Conservation (phyloP, 2,329 filamentous ascomycete genomes). For the Sordariomycetes sp. region DNA sequence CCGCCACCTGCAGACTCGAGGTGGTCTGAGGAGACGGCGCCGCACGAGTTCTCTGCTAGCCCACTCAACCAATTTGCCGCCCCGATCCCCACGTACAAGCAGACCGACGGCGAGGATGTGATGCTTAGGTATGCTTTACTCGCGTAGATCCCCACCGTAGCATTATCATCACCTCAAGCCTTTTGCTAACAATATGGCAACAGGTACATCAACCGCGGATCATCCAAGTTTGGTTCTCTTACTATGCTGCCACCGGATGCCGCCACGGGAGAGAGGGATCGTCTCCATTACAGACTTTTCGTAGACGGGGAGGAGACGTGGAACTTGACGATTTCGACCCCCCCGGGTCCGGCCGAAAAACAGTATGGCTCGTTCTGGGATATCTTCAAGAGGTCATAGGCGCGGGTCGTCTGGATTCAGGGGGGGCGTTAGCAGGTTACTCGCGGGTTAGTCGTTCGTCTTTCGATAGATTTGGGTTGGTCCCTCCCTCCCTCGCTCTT, state of each 20-base stretch:
- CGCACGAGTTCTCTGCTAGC: constrained; percentile 86
- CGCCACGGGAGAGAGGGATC: constrained; percentile 43
- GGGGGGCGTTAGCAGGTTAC: not conserved
- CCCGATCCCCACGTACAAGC: constrained; percentile 69
- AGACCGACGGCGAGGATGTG: constrained; percentile 71
- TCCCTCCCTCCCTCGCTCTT: too few relatives aligned
- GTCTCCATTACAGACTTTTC: constrained; percentile 71
- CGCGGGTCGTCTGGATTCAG: not conserved
- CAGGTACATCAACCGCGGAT: constrained; percentile 70
- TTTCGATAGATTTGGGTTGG: not conserved
- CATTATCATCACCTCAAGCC: not conserved
- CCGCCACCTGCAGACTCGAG: constrained; percentile 45
- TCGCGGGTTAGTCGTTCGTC: not conserved
- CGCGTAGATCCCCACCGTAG: constrained; percentile 10
- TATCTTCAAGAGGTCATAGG: not conserved
- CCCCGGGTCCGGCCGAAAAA: not conserved
- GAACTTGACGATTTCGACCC: constrained; percentile 38
- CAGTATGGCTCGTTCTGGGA: constrained; percentile 6
- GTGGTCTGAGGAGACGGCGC: constrained; percentile 51
- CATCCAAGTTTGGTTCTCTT: constrained; percentile 76
- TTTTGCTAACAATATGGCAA: not conserved
- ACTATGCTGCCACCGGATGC: constrained; percentile 40
- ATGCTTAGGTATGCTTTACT: constrained; percentile 60
- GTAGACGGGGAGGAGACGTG: constrained; percentile 71
- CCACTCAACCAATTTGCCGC: constrained; percentile 91